These are phyloP conservation scores for Hibiscus mutabilis DNA, from an alignment of 345 rosid genomes.

Conservation along the genomic window DNA sequence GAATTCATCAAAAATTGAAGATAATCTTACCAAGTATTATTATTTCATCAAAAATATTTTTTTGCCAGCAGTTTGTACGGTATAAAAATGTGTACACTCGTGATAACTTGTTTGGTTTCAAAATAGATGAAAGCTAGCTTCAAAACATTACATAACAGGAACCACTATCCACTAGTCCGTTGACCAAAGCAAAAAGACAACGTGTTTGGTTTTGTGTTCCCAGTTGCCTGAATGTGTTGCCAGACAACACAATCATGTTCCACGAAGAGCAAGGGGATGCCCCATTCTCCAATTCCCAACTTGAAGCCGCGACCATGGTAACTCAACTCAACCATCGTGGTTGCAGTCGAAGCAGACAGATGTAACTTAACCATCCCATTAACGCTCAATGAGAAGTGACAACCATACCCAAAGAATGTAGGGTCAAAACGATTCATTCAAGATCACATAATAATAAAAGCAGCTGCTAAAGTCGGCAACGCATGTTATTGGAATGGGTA, in stretches of 20 bases:
- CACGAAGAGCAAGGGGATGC: too few relatives aligned
- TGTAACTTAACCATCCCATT: background rate
- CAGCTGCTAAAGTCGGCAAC: background rate
- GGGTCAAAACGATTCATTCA: conserved; percentile 5
- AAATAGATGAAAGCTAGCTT: too few relatives aligned
- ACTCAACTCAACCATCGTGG: background rate
- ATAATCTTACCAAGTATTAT: too few relatives aligned
- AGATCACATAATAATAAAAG: background rate
- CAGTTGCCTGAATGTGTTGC: background rate
- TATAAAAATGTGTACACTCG: too few relatives aligned
- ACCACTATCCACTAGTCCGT: too few relatives aligned
- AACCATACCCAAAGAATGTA: background rate
- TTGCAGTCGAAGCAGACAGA: too few relatives aligned
- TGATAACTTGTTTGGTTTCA: too few relatives aligned
- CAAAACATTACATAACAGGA: background rate
- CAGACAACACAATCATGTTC: background rate
- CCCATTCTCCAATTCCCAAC: background rate
- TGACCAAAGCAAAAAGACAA: background rate
- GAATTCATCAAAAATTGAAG: background rate
- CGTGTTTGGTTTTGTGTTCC: background rate
- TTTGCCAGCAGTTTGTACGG: too few relatives aligned
- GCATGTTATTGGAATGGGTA: conserved; percentile 6
- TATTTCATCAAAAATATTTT: too few relatives aligned
- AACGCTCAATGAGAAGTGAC: background rate
- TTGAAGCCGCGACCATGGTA: background rate